Evolutionary conservation across 2,329 filamentous ascomycete genomes (phyloP).

Genomic region (Nemania sp.): DNA sequence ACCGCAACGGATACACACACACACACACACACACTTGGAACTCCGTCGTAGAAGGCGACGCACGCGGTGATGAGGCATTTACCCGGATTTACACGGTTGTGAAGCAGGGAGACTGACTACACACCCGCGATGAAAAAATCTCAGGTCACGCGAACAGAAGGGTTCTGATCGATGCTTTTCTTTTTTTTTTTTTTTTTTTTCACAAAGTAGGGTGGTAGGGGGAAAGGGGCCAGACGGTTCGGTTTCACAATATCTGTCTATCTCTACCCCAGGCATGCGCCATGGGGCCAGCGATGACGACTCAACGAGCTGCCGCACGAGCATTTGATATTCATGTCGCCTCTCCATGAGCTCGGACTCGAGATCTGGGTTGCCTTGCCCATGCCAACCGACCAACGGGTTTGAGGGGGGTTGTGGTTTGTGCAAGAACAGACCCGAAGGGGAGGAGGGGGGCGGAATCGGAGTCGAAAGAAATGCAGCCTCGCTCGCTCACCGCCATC

Average conservation of each 20-base stretch:
- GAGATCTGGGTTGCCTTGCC: background rate
- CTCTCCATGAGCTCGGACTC: slow-evolving; percentile 3
- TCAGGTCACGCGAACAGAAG: background rate
- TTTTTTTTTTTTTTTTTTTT: too few species aligned
- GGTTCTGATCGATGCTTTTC: background rate
- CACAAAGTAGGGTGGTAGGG: slow-evolving; percentile 2
- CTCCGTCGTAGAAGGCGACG: slow-evolving; percentile 10
- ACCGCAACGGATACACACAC: slow-evolving; percentile 1
- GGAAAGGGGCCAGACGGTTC: background rate
- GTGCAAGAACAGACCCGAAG: background rate
- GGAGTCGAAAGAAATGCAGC: background rate
- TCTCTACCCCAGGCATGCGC: background rate
- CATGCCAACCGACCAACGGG: slow-evolving; percentile 2
- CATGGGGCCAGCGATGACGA: slow-evolving; percentile 3
- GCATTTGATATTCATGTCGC: background rate
- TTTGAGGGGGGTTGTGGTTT: slow-evolving; percentile 1
- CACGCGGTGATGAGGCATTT: slow-evolving; percentile 12
- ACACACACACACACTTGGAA: background rate
- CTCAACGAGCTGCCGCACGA: slow-evolving; percentile 9
- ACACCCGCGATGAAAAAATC: background rate
- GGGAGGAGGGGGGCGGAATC: background rate
- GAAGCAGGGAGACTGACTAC: slow-evolving; percentile 1
- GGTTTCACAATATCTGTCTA: slow-evolving; percentile 9
- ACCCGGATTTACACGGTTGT: slow-evolving; percentile 23
- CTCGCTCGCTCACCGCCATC: slow-evolving; percentile 14